phyloP scores from a whole-genome alignment of 805 yeast species.

The Saccharomyces kudriavzevii region DNA sequence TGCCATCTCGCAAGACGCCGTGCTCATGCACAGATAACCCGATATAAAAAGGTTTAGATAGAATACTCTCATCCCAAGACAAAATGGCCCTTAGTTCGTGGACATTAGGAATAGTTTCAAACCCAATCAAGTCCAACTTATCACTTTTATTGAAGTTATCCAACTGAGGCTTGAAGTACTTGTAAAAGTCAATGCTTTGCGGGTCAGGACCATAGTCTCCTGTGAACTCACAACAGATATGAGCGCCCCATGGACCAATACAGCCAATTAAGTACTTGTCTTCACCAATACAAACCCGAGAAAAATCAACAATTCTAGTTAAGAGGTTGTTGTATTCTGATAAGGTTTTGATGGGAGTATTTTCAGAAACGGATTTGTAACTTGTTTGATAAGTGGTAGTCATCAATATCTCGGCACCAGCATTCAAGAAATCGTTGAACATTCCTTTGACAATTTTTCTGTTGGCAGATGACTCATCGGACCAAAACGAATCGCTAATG shows the following conservation, averaged over 20 bases:
- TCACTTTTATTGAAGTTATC: slow-evolving; percentile 41
- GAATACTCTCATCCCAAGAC: slow-evolving; percentile 30
- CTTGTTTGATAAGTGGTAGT: slow-evolving; percentile 59
- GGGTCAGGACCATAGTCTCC: slow-evolving; percentile 46
- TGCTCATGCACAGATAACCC: slow-evolving; percentile 36
- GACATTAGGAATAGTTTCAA: slow-evolving; percentile 67
- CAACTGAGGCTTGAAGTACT: slow-evolving; percentile 32
- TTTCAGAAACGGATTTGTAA: slow-evolving; percentile 32
- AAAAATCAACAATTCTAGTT: slow-evolving; percentile 15
- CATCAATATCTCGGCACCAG: slow-evolving; percentile 48
- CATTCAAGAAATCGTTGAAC: slow-evolving; percentile 42
- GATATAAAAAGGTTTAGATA: slow-evolving; percentile 38
- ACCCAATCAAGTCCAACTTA: slow-evolving; percentile 47
- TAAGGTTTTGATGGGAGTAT: too few species aligned
- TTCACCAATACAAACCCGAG: slow-evolving; percentile 17
- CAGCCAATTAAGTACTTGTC: slow-evolving; percentile 38
- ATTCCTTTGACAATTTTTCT: slow-evolving; percentile 40
- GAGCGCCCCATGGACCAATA: slow-evolving; percentile 74
- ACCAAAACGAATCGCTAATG: slow-evolving; percentile 24
- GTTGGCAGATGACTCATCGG: slow-evolving; percentile 13
- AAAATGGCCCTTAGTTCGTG: slow-evolving; percentile 47
- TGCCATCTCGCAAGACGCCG: slow-evolving; percentile 43
- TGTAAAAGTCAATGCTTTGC: slow-evolving; percentile 24
- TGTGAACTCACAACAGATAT: slow-evolving; percentile 58
- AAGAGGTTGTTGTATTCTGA: slow-evolving; percentile 19